Conservation (phyloP, 805 yeast species). For the Saccharomycopsis selenospora region DNA sequence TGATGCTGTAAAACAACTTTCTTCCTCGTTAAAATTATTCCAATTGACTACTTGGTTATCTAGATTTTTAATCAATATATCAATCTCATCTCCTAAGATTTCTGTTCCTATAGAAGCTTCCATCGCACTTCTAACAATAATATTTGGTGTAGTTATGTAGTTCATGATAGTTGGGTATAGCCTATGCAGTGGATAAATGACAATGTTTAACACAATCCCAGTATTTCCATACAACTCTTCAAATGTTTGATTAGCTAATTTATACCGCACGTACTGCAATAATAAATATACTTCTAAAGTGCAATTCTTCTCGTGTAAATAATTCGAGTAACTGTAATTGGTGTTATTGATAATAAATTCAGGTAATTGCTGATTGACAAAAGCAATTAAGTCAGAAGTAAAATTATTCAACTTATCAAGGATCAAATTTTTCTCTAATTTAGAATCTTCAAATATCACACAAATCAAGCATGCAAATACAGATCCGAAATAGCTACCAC, state of each 20-base stretch:
- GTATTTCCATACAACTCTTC: constrained; percentile 85
- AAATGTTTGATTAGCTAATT: constrained; percentile 79
- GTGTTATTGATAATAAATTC: constrained; percentile 4
- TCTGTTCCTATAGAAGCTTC: constrained; percentile 78
- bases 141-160: constrained; percentile 90
- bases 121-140: constrained; percentile 83
- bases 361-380: constrained; percentile 6
- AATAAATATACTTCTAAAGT: constrained; percentile 80
- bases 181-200: constrained; percentile 72
- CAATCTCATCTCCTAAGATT: constrained; percentile 45
- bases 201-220: constrained; percentile 72
- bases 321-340: constrained; percentile 4
- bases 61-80: constrained; percentile 52
- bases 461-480: constrained; percentile 84
- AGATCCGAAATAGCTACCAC: constrained; percentile 93
- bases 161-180: constrained; percentile 70
- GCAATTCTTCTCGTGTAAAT: constrained; percentile 53
- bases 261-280: constrained; percentile 65
- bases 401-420: constrained; percentile 5
- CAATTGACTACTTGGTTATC: constrained; percentile 55
- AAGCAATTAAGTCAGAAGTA: not conserved
- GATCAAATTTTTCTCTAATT: not conserved
- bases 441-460: constrained; percentile 27
- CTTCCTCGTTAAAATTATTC: constrained; percentile 39
- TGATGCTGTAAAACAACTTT: constrained; percentile 13